Evolutionary conservation across 176 grass and related monocot genomes (phyloP).

Genomic region (Saccharum spontaneum): DNA sequence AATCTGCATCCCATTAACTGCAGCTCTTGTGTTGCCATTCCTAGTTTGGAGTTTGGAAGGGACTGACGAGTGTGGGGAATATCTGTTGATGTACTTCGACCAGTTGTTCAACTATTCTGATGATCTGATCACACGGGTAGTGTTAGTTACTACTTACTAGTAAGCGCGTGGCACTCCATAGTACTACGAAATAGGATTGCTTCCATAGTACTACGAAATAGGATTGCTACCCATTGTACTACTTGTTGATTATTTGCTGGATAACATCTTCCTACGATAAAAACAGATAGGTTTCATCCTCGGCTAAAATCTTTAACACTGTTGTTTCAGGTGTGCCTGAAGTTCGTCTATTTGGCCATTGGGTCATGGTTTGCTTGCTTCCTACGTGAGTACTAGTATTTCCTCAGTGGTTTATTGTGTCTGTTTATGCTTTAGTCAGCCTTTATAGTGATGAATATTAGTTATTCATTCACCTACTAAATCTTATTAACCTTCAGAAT

Average conservation of each 20-base stretch:
- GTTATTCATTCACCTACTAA: background rate
- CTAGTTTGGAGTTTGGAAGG: background rate
- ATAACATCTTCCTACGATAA: background rate
- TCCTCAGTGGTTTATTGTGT: background rate
- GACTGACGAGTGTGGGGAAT: no score
- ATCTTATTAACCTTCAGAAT: background rate
- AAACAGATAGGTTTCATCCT: background rate
- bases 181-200: background rate
- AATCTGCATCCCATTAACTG: background rate
- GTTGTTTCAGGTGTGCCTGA: conserved; percentile 46
- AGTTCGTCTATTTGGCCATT: conserved; percentile 66
- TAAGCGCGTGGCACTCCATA: background rate
- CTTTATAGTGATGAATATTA: background rate
- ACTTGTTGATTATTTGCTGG: background rate
- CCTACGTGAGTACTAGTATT: conserved; percentile 43
- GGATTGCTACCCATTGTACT: background rate
- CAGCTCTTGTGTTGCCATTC: background rate
- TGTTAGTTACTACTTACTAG: no score
- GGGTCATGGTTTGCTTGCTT: conserved; percentile 52
- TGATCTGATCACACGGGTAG: no score
- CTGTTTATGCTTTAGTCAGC: background rate
- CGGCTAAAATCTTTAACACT: background rate
- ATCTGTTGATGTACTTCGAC: background rate
- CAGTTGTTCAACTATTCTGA: background rate
- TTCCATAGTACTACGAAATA: background rate